Conservation (phyloP, 2,329 filamentous ascomycete species). For the Alternaria incomplexa region DNA sequence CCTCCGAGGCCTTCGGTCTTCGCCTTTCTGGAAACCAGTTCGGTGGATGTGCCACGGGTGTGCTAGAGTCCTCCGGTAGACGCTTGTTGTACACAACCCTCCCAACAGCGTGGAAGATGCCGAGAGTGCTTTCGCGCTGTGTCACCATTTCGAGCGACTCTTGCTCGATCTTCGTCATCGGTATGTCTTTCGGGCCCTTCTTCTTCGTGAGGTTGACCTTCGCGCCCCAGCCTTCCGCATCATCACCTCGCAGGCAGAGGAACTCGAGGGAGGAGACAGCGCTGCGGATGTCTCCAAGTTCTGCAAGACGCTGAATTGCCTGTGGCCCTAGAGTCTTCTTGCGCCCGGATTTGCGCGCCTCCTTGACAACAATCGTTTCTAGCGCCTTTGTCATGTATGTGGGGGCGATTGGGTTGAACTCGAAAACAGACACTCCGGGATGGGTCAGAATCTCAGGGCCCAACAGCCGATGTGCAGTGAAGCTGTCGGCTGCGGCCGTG, state of each 20-base stretch:
- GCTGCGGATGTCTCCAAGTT: conserved; percentile 89
- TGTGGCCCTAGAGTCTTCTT: conserved; percentile 76
- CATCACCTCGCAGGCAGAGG: conserved; percentile 81
- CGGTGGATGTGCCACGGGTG: conserved; percentile 52
- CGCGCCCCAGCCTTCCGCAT: conserved; percentile 81
- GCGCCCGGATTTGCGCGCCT: conserved; percentile 78
- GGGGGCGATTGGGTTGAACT: conserved; percentile 91
- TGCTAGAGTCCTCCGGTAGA: conserved; percentile 52
- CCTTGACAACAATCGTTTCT: conserved; percentile 81
- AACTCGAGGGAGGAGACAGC: conserved; percentile 94
- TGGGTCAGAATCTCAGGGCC: conserved; percentile 86
- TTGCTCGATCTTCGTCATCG: conserved; percentile 77
- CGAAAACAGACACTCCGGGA: conserved; percentile 77
- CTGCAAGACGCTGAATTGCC: conserved; percentile 79
- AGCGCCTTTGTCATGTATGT: conserved; percentile 86
- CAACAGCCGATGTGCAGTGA: conserved; percentile 88
- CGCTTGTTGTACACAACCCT: conserved; percentile 98
- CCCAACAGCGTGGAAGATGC: conserved; percentile 94
- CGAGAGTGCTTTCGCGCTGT: conserved; percentile 85
- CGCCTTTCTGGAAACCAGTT: conserved; percentile 54
- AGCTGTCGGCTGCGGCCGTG: conserved; percentile 84
- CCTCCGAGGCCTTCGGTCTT: conserved; percentile 53
- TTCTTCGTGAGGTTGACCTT: conserved; percentile 68
- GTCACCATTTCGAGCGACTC: conserved; percentile 82
- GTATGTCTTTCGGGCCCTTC: conserved; percentile 62